A percentile compares a stretch with the other conserved stretches of the same genome.
Evolutionary conservation across 2,329 filamentous ascomycete genomes (phyloP).

Genomic region (Akanthomyces muscarius): DNA sequence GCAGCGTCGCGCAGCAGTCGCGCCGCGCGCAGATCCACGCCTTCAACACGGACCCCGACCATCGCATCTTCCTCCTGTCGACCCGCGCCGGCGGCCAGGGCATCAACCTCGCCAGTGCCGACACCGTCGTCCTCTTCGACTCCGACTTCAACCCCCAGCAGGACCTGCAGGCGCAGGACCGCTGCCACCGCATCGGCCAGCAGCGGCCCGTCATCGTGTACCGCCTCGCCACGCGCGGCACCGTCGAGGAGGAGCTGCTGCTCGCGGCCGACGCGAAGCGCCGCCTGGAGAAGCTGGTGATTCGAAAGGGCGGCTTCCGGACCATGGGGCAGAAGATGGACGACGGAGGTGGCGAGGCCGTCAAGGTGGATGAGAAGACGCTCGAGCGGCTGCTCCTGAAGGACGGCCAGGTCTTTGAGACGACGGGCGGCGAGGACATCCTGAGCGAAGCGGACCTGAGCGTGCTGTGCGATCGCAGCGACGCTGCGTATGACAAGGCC

Average conservation of each 20-base stretch:
- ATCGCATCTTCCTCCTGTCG: slow-evolving; percentile 79
- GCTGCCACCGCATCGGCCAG: slow-evolving; percentile 91
- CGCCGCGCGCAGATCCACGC: slow-evolving; percentile 66
- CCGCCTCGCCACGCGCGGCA: slow-evolving; percentile 86
- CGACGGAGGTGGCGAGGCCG: slow-evolving; percentile 38
- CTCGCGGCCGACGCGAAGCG: slow-evolving; percentile 89
- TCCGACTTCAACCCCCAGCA: slow-evolving; percentile 93
- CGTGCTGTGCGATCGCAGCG: slow-evolving; percentile 71
- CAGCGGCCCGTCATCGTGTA: slow-evolving; percentile 89
- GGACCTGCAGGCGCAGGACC: slow-evolving; percentile 93
- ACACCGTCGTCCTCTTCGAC: slow-evolving; percentile 91
- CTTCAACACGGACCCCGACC: slow-evolving; percentile 63
- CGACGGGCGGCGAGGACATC: slow-evolving; percentile 59
- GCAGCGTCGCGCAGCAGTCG: slow-evolving; percentile 71
- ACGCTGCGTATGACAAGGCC: slow-evolving; percentile 63
- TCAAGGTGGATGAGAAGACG: slow-evolving; percentile 55
- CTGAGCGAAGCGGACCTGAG: slow-evolving; percentile 73
- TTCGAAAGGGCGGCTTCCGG: slow-evolving; percentile 84
- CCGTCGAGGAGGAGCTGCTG: slow-evolving; percentile 83
- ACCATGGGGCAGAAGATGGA: slow-evolving; percentile 61
- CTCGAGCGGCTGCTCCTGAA: slow-evolving; percentile 61
- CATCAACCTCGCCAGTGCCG: slow-evolving; percentile 87
- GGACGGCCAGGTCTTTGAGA: slow-evolving; percentile 65
- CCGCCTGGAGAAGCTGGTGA: slow-evolving; percentile 87
- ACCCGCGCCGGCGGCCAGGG: slow-evolving; percentile 92